Base-by-base conservation (phyloP, 2,329 filamentous ascomycete genomes). In the Ilyonectria robusta region DNA sequence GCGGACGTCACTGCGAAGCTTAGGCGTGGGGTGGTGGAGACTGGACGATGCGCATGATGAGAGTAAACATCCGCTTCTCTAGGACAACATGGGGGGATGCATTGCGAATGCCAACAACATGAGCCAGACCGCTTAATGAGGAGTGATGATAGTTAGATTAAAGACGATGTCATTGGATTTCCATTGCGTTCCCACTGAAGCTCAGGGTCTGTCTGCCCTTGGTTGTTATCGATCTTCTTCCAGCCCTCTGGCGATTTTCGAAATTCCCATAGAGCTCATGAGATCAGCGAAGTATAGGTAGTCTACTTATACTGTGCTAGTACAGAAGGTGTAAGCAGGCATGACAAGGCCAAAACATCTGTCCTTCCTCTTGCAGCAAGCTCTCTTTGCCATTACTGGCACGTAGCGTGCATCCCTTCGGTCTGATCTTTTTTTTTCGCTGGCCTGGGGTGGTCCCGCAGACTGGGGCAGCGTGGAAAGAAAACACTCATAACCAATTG, bases 21-120 rank as follows among this genome's bases (percentile, higher is more conserved):
- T 62, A 29, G 67, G 72, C 63, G 60, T 62, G 61, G 60, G 66
- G 59, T 65, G 59, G 21, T 63, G 44, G 50, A 29, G 58, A 56
- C 23, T 29, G 23, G 51, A 58, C 19, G 46, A 37, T 57, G 53
- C n/a, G 50, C 35, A 54, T 35, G 50, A 60, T 57, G 60, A 44
- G 58, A 44, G 26, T 33, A 50, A 46, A 23, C 54, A 55, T 21
- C 51, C 51, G 31, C 35, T 62, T 57, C 46, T 33, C 40, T 37
- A n/a, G 23, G 42, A 35, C 33, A 35, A 21, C 37, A 42, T 47
- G 21, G 50, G 51, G 23, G 42, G 35, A 40, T n/a, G 44, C 42
- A 57, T 50, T 62, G 42, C n/a, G 17, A 44, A 65, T 42, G 57
- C 44, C 51, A 57, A 51, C 44, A 31, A 33, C 29, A 58, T 26